Evolutionary conservation across 495 filamentous ascomycete species (phyloP).

Genomic region (Mycothermus thermophilus): DNA sequence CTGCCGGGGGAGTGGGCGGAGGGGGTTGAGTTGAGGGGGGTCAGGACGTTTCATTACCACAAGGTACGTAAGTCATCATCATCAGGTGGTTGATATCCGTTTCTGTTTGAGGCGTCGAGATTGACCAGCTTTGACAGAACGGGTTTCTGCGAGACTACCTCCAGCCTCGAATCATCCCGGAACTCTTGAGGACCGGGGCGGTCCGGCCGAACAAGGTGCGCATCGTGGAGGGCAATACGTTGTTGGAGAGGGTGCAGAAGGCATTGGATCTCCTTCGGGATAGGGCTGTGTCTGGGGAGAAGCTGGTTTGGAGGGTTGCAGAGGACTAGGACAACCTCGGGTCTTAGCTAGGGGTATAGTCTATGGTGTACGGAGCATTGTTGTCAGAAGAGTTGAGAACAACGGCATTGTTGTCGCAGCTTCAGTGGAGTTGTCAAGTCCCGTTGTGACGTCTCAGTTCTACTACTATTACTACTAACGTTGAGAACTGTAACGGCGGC

Average conservation of each 20-base stretch:
- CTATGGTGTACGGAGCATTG: no score
- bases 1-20: conserved; percentile 27
- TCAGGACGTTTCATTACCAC: conserved; percentile 35
- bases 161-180: conserved; percentile 36
- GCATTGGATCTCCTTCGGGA: conserved; percentile 28
- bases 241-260: conserved; percentile 36
- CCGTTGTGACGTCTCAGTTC: no score
- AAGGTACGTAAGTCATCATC: conserved; percentile 19
- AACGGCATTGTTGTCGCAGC: no score
- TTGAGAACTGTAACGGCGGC: no score
- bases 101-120: background rate
- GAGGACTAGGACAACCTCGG: conserved; percentile 5
- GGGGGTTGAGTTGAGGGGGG: conserved; percentile 34
- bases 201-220: conserved; percentile 34
- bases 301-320: conserved; percentile 34
- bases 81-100: background rate
- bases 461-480: no score
- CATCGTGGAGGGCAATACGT: conserved; percentile 32
- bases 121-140: conserved; percentile 22
- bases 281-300: conserved; percentile 34
- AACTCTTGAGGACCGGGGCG: conserved; percentile 28
- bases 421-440: no score
- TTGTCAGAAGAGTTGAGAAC: no score
- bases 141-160: conserved; percentile 32
- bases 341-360: no score